Evolutionary conservation across 352 stramenopile species (phyloP), one percentile per base, ranked within the genome.

Genomic region (Elongisporangium undulatum): DNA sequence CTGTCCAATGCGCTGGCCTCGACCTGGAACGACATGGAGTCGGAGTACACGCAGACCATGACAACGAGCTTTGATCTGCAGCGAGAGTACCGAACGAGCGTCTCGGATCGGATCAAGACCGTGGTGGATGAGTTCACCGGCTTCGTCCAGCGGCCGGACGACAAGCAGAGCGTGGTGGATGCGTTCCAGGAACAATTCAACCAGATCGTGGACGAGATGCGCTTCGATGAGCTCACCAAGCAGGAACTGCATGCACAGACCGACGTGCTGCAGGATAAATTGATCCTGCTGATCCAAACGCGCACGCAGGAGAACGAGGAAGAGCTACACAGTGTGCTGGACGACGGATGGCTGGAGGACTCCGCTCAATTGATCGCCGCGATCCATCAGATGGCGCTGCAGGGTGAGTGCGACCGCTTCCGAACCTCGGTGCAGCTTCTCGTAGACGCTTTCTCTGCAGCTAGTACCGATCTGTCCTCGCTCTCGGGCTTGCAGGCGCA

Each of bases 151-250:
- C 78, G 86, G 23, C 61, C 64, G 0, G 89, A 97, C 56, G 51
- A 68, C 13, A 90, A 92, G 59, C 89, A 96, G 61, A 61, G 55
- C 4, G 41, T 80, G 22, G 61, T 96, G 3, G 78, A 84, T 45
- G 56, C 62, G 10, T 97, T 94, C 63, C 82, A 95, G 56, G 61
- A 53, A 6, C 68, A 66, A 13, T 94, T 94, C 58, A 95, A 96
- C 56, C 71, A 72, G n/a, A 73, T 96, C 19, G n/a, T 83, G 1
- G 71, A 92, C 15, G 85, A 90, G 22, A 90, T 97, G 73, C 82
- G 90, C 15, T 92, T 92, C 48, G 86, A 96, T 19, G 76, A 87
- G 8, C 48, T 71, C 12, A 92, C 79, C n/a, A 93, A 94, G 53
- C 41, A 77, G 15, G 88, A 97, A 61, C 63, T 97, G 15, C 79